Conservation (phyloP, 2,329 filamentous ascomycete genomes). For the Monilinia fructigena region DNA sequence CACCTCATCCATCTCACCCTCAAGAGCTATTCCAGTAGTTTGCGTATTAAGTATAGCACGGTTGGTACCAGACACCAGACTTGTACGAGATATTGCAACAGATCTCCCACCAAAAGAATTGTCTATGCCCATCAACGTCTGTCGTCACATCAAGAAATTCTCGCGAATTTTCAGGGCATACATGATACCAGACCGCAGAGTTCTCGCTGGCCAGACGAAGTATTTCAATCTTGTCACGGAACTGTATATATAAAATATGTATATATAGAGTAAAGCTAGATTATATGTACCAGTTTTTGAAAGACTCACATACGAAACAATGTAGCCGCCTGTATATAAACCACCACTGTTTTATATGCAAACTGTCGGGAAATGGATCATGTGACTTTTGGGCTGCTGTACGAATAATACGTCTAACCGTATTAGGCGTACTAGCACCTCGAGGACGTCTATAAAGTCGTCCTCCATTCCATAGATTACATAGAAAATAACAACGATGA, state of each 20-base stretch:
- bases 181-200: constrained; percentile 14
- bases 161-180: not conserved
- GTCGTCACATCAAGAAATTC: not conserved
- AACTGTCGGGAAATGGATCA: too few relatives aligned
- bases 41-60: constrained; percentile 22
- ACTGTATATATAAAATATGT: not conserved
- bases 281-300: too few relatives aligned
- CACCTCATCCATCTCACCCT: not conserved
- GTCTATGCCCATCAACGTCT: not conserved
- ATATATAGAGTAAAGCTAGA: not conserved
- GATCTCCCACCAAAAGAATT: constrained; percentile 26
- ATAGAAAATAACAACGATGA: too few relatives aligned
- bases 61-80: constrained; percentile 22
- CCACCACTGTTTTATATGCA: not conserved
- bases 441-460: too few relatives aligned
- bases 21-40: constrained; percentile 16
- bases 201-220: not conserved
- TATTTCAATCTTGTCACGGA: constrained; percentile 8
- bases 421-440: too few relatives aligned
- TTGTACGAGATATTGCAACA: constrained; percentile 18
- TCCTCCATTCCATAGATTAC: too few relatives aligned
- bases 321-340: not conserved
- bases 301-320: not conserved
- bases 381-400: too few relatives aligned
- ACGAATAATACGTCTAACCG: too few relatives aligned